Base-by-base conservation (phyloP, 768 basidiomycete genomes). In the Terana coerulea region DNA sequence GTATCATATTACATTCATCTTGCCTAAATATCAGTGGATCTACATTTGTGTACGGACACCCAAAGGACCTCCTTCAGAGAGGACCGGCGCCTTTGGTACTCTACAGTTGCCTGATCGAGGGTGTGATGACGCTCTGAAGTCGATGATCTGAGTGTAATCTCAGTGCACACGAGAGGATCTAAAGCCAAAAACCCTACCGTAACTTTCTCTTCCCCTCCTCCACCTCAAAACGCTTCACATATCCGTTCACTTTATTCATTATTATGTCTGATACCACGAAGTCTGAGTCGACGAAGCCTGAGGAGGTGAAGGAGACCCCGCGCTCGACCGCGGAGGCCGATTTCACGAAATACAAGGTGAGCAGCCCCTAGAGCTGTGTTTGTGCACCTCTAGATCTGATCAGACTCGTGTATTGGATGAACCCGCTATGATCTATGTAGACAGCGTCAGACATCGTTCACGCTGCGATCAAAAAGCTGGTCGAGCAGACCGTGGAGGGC, bases 371-470 rank as follows among this genome's bases (percentile, higher is more conserved):
- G 17, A 26, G n/a, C 17, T 46, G 42, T 47, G 11, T 33, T 35
- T 28, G 29, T 47, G 26, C 34, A 21, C 39, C 37, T 24, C 37
- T 45, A 21, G 36, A 37, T 46, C 48, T 47, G 24, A 42, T 43
- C 53, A 33, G 21, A 42, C 35, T 45, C 24, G 45, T n/a, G 35
- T 33, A 49, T 21, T 37, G 41, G 31, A 36, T 41, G 33, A 45
- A 36, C 53, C 45, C 43, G 21, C 47, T 47, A 47, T 35, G 22
- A 29, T 12, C 24, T 40, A 43, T 46, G 47, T 63, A 95, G 89
- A 77, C 83, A n/a, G 93, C 95, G 19, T 92, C 91, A 51, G 91
- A 95, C 60, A 92, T 95, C 71, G 86, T 90, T 35, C 80, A 88
- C 61, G 77, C 81, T 60, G 91, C 89, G 52, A 80, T 88, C 66